phyloP scores from a whole-genome alignment of 2,329 filamentous ascomycete species.

The Seiridium cupressi region DNA sequence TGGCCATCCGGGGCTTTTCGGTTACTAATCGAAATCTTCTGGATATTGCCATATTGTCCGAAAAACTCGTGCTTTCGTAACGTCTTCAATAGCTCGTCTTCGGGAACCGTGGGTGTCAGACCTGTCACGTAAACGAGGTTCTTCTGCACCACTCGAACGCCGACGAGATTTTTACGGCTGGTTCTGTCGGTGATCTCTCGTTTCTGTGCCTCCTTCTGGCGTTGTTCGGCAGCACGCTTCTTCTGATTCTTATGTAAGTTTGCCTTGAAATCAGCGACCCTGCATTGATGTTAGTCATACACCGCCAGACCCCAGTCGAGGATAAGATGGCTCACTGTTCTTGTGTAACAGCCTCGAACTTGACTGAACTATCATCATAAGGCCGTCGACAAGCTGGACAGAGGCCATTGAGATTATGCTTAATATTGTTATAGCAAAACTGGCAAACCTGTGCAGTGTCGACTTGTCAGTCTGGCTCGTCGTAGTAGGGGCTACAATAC shows the following conservation, averaged over 20 bases:
- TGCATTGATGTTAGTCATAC: constrained; percentile 28
- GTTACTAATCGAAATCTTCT: constrained; percentile 98
- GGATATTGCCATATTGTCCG: constrained; percentile 96
- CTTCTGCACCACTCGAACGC: constrained; percentile 94
- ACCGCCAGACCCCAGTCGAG: background rate
- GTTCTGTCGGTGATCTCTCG: constrained; percentile 87
- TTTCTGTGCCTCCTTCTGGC: constrained; percentile 94
- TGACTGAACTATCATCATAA: constrained; percentile 95
- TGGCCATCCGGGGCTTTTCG: constrained; percentile 74
- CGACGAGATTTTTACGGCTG: constrained; percentile 92
- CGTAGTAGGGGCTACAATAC: background rate
- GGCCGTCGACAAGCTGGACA: constrained; percentile 95
- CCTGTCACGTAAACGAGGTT: constrained; percentile 98
- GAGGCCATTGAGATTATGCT: constrained; percentile 94
- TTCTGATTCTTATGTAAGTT: constrained; percentile 89
- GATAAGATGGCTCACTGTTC: constrained; percentile 66
- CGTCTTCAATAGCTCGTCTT: constrained; percentile 89
- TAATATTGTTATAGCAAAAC: constrained; percentile 99
- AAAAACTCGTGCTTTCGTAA: constrained; percentile 91
- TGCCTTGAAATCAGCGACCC: constrained; percentile 71
- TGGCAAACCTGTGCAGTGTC: constrained; percentile 76
- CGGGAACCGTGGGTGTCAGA: constrained; percentile 84
- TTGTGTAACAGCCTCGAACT: constrained; percentile 91
- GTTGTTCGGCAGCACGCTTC: constrained; percentile 76
- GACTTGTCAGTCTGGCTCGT: background rate